Conservation (phyloP, 352 stramenopile genomes). For the Pythium pyrilobum region DNA sequence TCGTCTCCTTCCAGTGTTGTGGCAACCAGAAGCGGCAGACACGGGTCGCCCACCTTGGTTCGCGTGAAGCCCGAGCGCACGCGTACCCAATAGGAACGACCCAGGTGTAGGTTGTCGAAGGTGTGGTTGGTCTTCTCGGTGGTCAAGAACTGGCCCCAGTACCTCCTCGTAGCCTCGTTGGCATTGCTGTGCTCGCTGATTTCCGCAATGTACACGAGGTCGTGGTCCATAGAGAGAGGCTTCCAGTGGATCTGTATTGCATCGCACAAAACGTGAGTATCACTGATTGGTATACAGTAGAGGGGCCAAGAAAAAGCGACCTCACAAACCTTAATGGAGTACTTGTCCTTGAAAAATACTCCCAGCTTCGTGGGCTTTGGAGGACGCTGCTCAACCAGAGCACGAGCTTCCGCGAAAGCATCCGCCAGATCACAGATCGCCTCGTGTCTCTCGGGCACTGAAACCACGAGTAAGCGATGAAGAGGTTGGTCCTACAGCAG, state of each 20-base stretch:
- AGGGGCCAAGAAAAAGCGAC: background rate
- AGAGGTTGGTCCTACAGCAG: conserved; percentile 9
- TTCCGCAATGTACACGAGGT: conserved; percentile 28
- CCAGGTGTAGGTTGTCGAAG: conserved; percentile 22
- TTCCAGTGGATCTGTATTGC: conserved; percentile 35
- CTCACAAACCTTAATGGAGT: conserved; percentile 25
- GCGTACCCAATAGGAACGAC: conserved; percentile 28
- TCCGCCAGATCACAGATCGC: conserved; percentile 10
- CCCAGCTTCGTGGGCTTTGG: conserved; percentile 18
- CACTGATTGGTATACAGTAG: too few relatives aligned
- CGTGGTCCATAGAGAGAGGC: conserved; percentile 11
- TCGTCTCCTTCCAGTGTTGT: background rate
- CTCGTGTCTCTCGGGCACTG: background rate
- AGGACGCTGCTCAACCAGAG: conserved; percentile 13
- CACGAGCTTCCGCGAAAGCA: conserved; percentile 9
- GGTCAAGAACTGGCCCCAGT: conserved; percentile 21
- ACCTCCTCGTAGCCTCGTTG: background rate
- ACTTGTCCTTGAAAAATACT: conserved; percentile 12
- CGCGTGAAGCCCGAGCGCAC: conserved; percentile 23
- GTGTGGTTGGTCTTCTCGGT: conserved; percentile 19
- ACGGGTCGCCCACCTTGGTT: conserved; percentile 19
- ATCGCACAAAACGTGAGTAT: too few relatives aligned
- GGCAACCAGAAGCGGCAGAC: conserved; percentile 20
- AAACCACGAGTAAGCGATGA: conserved; percentile 8
- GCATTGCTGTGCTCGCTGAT: conserved; percentile 16